A percentile compares a stretch with the other conserved stretches of the same genome.
These are phyloP conservation scores for Botrytis deweyae DNA, from an alignment of 2,329 filamentous ascomycete species.

Conservation along the genomic window DNA sequence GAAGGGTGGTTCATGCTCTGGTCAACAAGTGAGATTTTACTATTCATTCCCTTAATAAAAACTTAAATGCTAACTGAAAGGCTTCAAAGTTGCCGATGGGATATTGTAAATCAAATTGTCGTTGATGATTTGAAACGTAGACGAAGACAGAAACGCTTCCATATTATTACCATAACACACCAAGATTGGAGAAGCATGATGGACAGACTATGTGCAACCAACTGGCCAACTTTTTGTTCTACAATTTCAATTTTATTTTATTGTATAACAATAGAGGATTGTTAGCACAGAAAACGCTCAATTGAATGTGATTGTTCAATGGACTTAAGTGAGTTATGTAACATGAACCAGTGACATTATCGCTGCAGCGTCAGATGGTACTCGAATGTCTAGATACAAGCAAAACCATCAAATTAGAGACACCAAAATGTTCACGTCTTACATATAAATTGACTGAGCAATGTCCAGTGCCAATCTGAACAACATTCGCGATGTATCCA, in stretches of 20 bases:
- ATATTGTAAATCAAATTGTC: neutral
- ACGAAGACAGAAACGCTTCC: neutral
- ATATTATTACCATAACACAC: neutral
- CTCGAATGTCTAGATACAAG: neutral
- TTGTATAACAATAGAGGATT: neutral
- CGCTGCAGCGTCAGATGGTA: neutral
- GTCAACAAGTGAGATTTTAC: neutral
- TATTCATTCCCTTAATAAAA: neutral
- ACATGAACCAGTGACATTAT: neutral
- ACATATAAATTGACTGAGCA: accelerated
- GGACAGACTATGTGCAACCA: neutral
- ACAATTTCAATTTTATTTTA: neutral
- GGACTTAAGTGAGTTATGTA: neutral
- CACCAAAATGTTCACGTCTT: neutral
- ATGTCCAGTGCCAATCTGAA: neutral
- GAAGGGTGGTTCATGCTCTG: neutral
- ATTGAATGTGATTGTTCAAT: neutral
- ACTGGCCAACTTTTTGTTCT: neutral
- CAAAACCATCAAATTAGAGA: neutral
- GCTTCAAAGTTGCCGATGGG: neutral
- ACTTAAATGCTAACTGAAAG: neutral
- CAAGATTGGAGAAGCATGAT: neutral
- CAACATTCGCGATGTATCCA: neutral
- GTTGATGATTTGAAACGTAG: no score
- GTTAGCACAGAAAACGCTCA: neutral